A percentile compares a stretch with the other conserved stretches of the same genome.
These are phyloP conservation scores for Luffa acutangula DNA, from an alignment of 306 rosid genomes.

Conservation along the genomic window DNA sequence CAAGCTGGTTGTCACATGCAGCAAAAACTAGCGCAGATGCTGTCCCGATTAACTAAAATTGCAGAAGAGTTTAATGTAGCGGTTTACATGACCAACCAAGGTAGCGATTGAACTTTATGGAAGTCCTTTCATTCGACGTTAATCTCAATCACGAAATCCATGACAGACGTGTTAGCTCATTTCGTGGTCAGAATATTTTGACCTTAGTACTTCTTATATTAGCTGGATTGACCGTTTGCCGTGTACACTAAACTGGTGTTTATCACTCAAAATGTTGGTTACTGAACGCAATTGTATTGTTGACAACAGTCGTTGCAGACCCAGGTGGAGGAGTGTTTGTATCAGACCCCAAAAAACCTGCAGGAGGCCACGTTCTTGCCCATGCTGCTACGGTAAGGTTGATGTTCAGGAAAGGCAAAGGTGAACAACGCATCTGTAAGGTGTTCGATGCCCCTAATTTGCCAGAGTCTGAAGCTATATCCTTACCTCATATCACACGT, in stretches of 20 bases:
- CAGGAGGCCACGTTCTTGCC: conserved; percentile 92
- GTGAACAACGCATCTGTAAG: conserved; percentile 92
- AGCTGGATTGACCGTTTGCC: neutral
- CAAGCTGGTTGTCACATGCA: conserved; percentile 26
- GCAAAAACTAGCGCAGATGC: conserved; percentile 97
- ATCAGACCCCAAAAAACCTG: conserved; percentile 93
- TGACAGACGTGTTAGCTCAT: neutral
- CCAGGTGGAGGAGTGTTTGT: conserved; percentile 93
- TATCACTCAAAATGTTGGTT: neutral
- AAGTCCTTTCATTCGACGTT: neutral
- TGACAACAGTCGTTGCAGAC: conserved; percentile 82
- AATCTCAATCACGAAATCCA: neutral
- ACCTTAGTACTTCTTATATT: neutral
- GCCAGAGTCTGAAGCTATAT: conserved; percentile 98
- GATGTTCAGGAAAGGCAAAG: conserved; percentile 95
- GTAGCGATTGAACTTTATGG: conserved; percentile 19
- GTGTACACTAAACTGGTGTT: neutral
- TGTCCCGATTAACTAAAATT: conserved; percentile 75
- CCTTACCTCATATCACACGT: conserved; percentile 28
- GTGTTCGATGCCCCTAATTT: conserved; percentile 90
- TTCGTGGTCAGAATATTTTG: too few species aligned
- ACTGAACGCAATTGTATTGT: conserved; percentile 6
- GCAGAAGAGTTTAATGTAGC: conserved; percentile 94
- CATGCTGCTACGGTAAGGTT: conserved; percentile 89
- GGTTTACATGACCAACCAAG: conserved; percentile 94